Evolutionary conservation across 345 rosid genomes (phyloP), one percentile per base, ranked within the genome.

Genomic region (Ailanthus altissimus): DNA sequence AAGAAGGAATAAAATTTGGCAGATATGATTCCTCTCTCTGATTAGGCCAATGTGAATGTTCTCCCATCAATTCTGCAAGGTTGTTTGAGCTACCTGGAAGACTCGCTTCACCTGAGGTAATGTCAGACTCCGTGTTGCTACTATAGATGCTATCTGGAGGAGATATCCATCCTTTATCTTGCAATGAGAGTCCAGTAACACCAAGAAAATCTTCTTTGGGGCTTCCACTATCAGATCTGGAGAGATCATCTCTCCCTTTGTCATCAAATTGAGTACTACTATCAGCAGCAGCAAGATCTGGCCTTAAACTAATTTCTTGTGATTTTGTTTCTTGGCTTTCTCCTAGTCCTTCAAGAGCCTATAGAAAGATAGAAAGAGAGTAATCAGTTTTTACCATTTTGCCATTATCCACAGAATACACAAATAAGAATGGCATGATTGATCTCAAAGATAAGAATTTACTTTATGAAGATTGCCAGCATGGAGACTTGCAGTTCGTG

Each of bases 391-490:
- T 62, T 42, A 36, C 32, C 23, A 46, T 58, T 43, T 67, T 63
- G 21, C 43, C 5, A 67, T 67, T n/a, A 14, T 38, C 70, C 54
- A 79, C 38, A 74, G 46, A 40, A 51, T 16, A 67, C 65, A 67
- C 38, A 63, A n/a, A 68, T 14, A 60, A 42, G 38, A 36, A 70
- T 58, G 26, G 18, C 64, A 78, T 63, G 60, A 64, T 58, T 67
- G 51, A 78, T 63, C 56, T 68, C 61, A 23, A 65, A 69, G 58
- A 70, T 69, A 38, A 60, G 72, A 72, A 54, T 79, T 83, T 85
- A 93, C 98, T 81, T 91, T 89, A 79, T 93, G 92, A 75, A 93
- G 90, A 85, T 90, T 91, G 68, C 97, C 94, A 26, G 98, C 91
- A 82, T 92, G 97, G 50, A 90, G 87, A 85, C 94, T 90, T 73